Percentiles rank a stretch among this genome's conserved stretches.
phyloP scores from a whole-genome alignment of 805 yeast species.

The Monosporozyma solicola region DNA sequence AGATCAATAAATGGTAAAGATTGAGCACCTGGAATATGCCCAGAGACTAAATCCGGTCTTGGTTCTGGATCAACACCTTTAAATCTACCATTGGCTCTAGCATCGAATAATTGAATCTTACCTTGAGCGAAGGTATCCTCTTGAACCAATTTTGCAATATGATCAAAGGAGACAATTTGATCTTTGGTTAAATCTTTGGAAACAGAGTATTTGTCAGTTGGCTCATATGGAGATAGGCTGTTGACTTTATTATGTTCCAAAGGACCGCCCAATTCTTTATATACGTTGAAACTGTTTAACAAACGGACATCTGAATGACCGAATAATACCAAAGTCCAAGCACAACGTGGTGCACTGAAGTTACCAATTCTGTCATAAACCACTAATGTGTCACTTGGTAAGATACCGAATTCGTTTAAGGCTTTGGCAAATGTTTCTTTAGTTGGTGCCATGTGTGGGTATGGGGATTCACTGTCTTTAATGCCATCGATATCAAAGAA shows the following conservation, averaged over 20 bases:
- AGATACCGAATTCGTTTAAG: constrained; percentile 48
- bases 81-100: constrained; percentile 68
- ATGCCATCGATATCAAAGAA: constrained; percentile 73
- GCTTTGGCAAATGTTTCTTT: constrained; percentile 44
- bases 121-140: background rate
- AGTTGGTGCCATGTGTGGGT: constrained; percentile 88
- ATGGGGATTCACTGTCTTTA: constrained; percentile 48
- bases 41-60: constrained; percentile 77
- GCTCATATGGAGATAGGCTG: constrained; percentile 7
- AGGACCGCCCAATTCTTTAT: constrained; percentile 39
- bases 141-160: constrained; percentile 48
- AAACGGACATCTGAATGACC: constrained; percentile 65
- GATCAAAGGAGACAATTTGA: constrained; percentile 59
- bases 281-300: constrained; percentile 58
- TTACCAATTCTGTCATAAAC: constrained; percentile 81
- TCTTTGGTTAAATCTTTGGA: constrained; percentile 30
- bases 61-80: constrained; percentile 82
- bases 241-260: constrained; percentile 31
- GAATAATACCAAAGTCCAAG: constrained; percentile 78
- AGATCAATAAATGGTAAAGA: constrained; percentile 68
- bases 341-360: constrained; percentile 84
- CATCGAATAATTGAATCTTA: constrained; percentile 48
- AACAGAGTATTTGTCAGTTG: constrained; percentile 28
- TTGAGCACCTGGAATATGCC: constrained; percentile 77
- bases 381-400: constrained; percentile 50